Base-by-base conservation (phyloP, 805 yeast species). In the Wickerhamomyces canadensis region DNA sequence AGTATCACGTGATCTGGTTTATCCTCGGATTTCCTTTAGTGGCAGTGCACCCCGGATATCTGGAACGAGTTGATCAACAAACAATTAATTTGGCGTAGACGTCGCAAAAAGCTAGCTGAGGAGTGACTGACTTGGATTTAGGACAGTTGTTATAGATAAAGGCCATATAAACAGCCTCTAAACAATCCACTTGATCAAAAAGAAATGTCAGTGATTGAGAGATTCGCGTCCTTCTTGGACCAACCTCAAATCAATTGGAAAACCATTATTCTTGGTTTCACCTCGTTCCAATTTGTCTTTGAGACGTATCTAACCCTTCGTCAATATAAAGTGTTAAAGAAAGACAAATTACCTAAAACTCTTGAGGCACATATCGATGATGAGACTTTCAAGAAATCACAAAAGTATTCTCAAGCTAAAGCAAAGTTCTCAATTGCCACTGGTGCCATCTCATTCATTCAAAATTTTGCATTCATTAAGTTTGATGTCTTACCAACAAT, bases 161-260 rank as follows among this genome's bases (percentile, higher is more conserved):
- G n/a, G n/a, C n/a, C n/a, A n/a, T n/a, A n/a, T n/a, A n/a, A n/a
- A n/a, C n/a, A n/a, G n/a, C n/a, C n/a, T n/a, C n/a, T n/a, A n/a
- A n/a, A n/a, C n/a, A n/a, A n/a, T n/a, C n/a, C n/a, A n/a, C n/a
- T n/a, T n/a, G n/a, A n/a, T n/a, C n/a, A n/a, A n/a, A n/a, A n/a
- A n/a, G n/a, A n/a, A n/a, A n/a, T 54, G 59, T 37, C 53, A 11
- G 27, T 62, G n/a, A 52, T 62, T 27, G 59, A 62, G 31, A 32
- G 57, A 12, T 57, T 78, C 11, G 73, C 79, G 42, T 53, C 69
- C 4, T 60, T 73, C 24, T 63, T 82, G 42, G 95, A 87, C 55
- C 65, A 62, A 34, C 80, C 93, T 4, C 68, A 70, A 13, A 74
- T 86, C 51, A 74, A 87, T 43, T 93, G 96, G 96, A 87, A 86